Evolutionary conservation across 495 filamentous ascomycete species (phyloP).

Genomic region (Margaritispora aquatica): DNA sequence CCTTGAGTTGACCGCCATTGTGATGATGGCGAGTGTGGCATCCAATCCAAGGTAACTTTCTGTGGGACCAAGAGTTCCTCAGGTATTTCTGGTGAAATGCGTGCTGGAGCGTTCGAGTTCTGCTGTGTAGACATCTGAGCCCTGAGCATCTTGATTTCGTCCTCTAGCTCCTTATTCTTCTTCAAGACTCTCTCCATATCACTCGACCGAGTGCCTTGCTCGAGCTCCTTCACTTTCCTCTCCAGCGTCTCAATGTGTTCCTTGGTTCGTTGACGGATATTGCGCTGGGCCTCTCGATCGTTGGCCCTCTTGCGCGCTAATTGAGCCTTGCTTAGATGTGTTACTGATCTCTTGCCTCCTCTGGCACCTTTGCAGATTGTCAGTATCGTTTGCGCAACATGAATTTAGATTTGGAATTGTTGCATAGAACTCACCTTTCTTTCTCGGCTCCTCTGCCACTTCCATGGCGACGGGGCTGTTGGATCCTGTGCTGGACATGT

Average conservation of each 20-base stretch:
- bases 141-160: conserved; percentile 41
- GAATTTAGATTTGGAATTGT: background rate
- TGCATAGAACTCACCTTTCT: conserved; percentile 18
- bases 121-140: conserved; percentile 30
- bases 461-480: conserved; percentile 12
- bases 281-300: conserved; percentile 83
- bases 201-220: conserved; percentile 29
- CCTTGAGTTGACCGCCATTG: conserved; percentile 1
- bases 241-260: conserved; percentile 75
- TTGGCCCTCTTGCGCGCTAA: conserved; percentile 79
- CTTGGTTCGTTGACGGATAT: conserved; percentile 79
- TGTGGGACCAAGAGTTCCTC: conserved; percentile 18
- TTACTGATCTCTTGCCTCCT: conserved; percentile 57
- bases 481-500: conserved; percentile 15
- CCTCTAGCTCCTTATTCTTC: conserved; percentile 48
- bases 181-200: conserved; percentile 42
- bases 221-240: conserved; percentile 57
- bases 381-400: background rate
- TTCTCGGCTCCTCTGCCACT: conserved; percentile 18
- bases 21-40: conserved; percentile 9
- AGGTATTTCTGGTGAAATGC: conserved; percentile 8
- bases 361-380: conserved; percentile 36
- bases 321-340: conserved; percentile 66
- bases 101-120: background rate
- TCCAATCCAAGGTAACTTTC: conserved; percentile 18